Evolutionary conservation across 164 flowering plant genomes (phyloP).

Genomic region (Kalanchoe fedtschenkoi): DNA sequence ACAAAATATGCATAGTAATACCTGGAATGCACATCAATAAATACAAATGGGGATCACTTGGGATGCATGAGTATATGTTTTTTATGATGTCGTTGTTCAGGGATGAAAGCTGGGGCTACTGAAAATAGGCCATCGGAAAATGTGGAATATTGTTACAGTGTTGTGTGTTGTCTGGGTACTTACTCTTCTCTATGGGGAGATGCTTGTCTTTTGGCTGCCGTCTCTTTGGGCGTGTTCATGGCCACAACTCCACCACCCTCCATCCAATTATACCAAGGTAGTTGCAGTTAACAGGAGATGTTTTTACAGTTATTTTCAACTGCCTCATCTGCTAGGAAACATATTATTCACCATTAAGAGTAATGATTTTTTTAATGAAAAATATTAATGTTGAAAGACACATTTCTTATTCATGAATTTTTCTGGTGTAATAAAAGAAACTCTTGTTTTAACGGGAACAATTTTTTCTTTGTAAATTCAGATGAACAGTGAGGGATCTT

Average conservation of each 20-base stretch:
- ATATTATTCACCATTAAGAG: too few species aligned
- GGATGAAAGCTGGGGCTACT: neutral
- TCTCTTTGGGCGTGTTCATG: constrained; percentile 51
- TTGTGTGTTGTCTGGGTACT: constrained; percentile 50
- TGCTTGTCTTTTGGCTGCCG: constrained; percentile 68
- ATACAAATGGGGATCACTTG: neutral
- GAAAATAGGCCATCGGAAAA: neutral
- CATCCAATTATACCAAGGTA: constrained; percentile 8
- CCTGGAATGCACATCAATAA: neutral
- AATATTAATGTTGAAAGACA: neutral
- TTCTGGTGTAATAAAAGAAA: neutral
- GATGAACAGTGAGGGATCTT: constrained; percentile 20
- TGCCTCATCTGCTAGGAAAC: too few species aligned
- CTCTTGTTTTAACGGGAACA: neutral
- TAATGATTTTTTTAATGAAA: too few species aligned
- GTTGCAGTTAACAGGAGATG: neutral
- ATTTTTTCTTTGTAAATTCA: constrained; percentile 13
- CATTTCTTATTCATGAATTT: neutral
- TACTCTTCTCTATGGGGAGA: constrained; percentile 70
- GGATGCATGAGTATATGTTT: neutral
- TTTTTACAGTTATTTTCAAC: neutral
- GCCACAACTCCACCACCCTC: constrained; percentile 32
- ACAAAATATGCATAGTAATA: neutral
- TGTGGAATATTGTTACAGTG: constrained; percentile 37
- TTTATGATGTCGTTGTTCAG: neutral